Conservation (phyloP, 345 rosid genomes). For the Murraya paniculata region DNA sequence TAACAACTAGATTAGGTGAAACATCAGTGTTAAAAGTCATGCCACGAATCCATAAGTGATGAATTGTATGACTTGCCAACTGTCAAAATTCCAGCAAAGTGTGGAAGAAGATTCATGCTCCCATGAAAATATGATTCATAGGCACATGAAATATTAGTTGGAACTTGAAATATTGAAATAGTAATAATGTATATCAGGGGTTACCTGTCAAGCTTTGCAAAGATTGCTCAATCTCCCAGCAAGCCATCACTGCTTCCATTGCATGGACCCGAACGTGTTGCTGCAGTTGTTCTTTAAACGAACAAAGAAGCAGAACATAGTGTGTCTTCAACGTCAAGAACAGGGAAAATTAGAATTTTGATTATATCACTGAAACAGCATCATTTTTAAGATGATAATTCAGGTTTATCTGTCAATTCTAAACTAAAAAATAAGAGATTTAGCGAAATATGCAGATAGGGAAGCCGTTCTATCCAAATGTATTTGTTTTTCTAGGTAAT, state of each 20-base stretch:
- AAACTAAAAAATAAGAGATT: background rate
- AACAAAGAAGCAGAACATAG: slow-evolving; percentile 85
- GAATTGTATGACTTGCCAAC: background rate
- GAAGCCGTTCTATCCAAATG: background rate
- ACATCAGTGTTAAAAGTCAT: background rate
- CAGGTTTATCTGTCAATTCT: background rate
- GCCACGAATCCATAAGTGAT: background rate
- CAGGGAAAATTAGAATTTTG: slow-evolving; percentile 13
- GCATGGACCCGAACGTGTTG: slow-evolving; percentile 99
- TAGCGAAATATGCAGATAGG: background rate
- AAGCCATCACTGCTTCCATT: slow-evolving; percentile 99
- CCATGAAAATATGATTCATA: background rate
- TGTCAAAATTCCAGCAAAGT: background rate
- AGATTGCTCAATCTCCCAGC: slow-evolving; percentile 99
- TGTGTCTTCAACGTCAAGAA: slow-evolving; percentile 56
- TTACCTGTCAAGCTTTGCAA: slow-evolving; percentile 92
- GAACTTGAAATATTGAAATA: slow-evolving; percentile 2
- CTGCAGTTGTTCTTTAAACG: slow-evolving; percentile 96
- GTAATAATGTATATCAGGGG: background rate
- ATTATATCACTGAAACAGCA: background rate
- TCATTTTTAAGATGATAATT: background rate
- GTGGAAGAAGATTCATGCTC: background rate
- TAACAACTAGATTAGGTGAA: background rate
- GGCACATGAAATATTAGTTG: background rate
- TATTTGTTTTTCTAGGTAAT: background rate